These are phyloP conservation scores for Ploettnerulaceae sp. DNA, from an alignment of 2,329 filamentous ascomycete genomes.

Conservation along the genomic window DNA sequence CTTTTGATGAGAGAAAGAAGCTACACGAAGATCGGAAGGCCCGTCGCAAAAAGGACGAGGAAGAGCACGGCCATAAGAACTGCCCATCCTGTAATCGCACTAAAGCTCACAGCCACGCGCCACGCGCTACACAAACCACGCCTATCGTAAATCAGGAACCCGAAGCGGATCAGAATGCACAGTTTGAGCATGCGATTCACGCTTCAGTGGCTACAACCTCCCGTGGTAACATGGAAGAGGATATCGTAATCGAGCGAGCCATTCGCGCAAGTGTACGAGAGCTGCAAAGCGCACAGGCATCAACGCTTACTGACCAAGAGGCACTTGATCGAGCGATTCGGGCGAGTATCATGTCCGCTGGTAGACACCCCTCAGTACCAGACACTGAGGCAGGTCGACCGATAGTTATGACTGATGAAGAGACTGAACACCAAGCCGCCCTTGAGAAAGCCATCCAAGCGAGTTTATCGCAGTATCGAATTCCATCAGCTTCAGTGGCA, in stretches of 20 bases:
- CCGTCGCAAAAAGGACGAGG: slow-evolving; percentile 24
- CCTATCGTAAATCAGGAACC: slow-evolving; percentile 10
- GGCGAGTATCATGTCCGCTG: slow-evolving; percentile 44
- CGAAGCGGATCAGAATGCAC: slow-evolving; percentile 43
- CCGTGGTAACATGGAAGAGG: slow-evolving; percentile 62
- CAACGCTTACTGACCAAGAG: slow-evolving; percentile 34
- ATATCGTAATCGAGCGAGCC: slow-evolving; percentile 65
- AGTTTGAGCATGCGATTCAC: slow-evolving; percentile 68
- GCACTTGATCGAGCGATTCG: slow-evolving; percentile 45
- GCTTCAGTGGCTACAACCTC: slow-evolving; percentile 67
- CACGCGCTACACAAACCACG: slow-evolving; percentile 17
- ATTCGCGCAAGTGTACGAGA: slow-evolving; percentile 67
- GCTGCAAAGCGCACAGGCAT: slow-evolving; percentile 38
- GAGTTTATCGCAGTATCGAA: slow-evolving; percentile 38
- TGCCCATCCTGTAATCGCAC: slow-evolving; percentile 27
- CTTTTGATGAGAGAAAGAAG: slow-evolving; percentile 48
- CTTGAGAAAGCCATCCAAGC: slow-evolving; percentile 52
- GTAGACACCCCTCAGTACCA: slow-evolving; percentile 16
- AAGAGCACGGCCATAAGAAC: slow-evolving; percentile 16
- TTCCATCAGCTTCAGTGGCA: neutral
- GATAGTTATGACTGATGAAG: slow-evolving; percentile 28
- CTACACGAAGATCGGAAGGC: slow-evolving; percentile 45
- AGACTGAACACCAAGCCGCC: slow-evolving; percentile 53
- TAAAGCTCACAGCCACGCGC: slow-evolving; percentile 23
- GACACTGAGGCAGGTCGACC: neutral